Base-by-base conservation (phyloP, 441 rosid species). In the Adansonia gregorii region DNA sequence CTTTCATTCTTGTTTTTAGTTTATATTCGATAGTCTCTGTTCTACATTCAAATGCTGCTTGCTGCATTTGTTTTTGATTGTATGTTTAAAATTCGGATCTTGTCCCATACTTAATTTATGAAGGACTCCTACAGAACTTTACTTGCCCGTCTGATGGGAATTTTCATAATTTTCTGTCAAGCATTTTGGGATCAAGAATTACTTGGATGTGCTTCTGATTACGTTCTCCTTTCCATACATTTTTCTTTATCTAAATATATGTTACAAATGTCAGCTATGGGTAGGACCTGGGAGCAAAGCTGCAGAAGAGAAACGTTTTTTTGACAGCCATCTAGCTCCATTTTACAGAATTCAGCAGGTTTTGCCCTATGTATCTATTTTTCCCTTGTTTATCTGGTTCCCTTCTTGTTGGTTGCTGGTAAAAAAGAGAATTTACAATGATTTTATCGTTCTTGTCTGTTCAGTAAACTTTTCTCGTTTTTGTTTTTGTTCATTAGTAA, bases 331-430 rank as follows among this genome's bases (percentile, higher is more conserved):
- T 80, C 89, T 96, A 35, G 94, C 98, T 46, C 98, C 99, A 59
- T 96, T 96, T 83, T 96, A 96, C 88, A 89, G 99, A 89, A 96
- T 94, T 72, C 95, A 96, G 86, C 97, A 96, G 99, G 99, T 96
- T 80, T 67, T 52, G n/a, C 66, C 55, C 55, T 46, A 67, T 69
- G 55, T 69, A 9, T 39, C 51, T 14, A 49, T 58, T 59, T 55
- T 20, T 19, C 22, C 20, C 51, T 59, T 56, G 5, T 39, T 22
- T 39, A 52, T 54, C 15, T 19, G 24, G 51, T 39, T 27, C 49
- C 68, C 31, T 12, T 64, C 11, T 52, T 27, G 46, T 72, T 51
- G 74, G 8, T 27, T 27, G 24, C 24, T 70, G 60, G 46, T 27
- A 52, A 24, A 46, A 70, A 22, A 45, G 24, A 14, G 61, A 70